phyloP scores from a whole-genome alignment of 345 rosid species.

The Eutrema yunnanense region DNA sequence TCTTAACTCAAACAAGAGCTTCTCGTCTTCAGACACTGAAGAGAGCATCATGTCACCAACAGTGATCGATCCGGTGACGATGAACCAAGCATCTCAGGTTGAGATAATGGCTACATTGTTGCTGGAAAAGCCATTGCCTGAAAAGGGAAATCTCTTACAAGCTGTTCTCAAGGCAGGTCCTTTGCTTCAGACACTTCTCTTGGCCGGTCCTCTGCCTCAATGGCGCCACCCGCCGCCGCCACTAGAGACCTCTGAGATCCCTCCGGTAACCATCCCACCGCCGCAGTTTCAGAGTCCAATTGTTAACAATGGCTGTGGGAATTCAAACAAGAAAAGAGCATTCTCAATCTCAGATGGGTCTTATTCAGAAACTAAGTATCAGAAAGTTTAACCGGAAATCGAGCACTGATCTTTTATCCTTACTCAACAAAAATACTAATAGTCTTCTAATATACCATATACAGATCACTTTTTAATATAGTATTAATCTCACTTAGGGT shows the following conservation, averaged over 20 bases:
- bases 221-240: constrained; percentile 98
- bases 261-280: constrained; percentile 60
- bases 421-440: constrained; percentile 17
- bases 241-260: constrained; percentile 82
- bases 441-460: constrained; percentile 23
- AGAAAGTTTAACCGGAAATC: constrained; percentile 42
- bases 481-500: constrained; percentile 19
- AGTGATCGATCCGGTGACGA: constrained; percentile 14
- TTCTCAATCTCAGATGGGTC: constrained; percentile 40
- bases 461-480: constrained; percentile 6
- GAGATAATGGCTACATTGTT: constrained; percentile 20
- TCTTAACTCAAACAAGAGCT: constrained; percentile 49
- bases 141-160: constrained; percentile 89
- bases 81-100: constrained; percentile 3
- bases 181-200: constrained; percentile 75
- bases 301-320: constrained; percentile 33
- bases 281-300: constrained; percentile 32
- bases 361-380: constrained; percentile 52
- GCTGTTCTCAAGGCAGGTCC: constrained; percentile 97
- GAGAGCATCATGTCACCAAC: constrained; percentile 81
- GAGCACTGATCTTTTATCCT: constrained; percentile 1
- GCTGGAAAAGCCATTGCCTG: constrained; percentile 72
- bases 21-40: constrained; percentile 81
- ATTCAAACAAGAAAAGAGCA: constrained; percentile 54
- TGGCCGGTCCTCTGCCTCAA: constrained; percentile 91